Evolutionary conservation across 2,329 filamentous ascomycete genomes (phyloP), one percentile per base, ranked within the genome.

Genomic region (Ceratocystis albifundus): DNA sequence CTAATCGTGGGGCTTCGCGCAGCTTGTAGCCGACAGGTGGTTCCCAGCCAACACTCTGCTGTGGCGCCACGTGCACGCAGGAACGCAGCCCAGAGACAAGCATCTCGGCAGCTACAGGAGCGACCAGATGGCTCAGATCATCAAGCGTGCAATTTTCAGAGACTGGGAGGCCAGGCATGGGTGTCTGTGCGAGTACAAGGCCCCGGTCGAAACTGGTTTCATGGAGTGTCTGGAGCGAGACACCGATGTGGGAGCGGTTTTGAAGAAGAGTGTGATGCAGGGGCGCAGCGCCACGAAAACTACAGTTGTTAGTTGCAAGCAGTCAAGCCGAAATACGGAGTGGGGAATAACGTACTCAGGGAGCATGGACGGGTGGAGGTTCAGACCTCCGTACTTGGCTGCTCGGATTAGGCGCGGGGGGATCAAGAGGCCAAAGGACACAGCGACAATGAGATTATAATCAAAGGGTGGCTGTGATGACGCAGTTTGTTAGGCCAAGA

Each of bases 391-490:
- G 76, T 95, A 96, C 71, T 82, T 84, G 28, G 88, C 84, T 0
- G 77, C 77, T 25, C 78, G 77, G 25, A 99, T 79, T 17, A 97
- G 84, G 3, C 90, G 82, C 0, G 82, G 80, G 0, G 94, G 94
- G 0, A 99, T 86, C 69, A 96, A 88, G 6, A 96, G 82, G 2
- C 94, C 94, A 76, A 97, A 99, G 0, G 94, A 97, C 3, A 97
- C 94, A 61, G 92, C 92, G 59, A 97, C 80, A 70, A 99, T 82
- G 67, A 99, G 79, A 74, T 96, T 91, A 70, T 85, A 84, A 2
- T 78, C 72, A 55, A 73, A 72, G 0, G 87, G 86, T 44, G 86
- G 80, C 80, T 87, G 70, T 32, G 17, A 44, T 1, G 17, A 44
- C 1, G 0, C 46, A 46, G 57, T 12, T 62, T 15, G 44, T 55